Evolutionary conservation across 169 alveolate genomes (phyloP), one percentile per base, ranked within the genome.

Genomic region (Eimeria praecox): DNA sequence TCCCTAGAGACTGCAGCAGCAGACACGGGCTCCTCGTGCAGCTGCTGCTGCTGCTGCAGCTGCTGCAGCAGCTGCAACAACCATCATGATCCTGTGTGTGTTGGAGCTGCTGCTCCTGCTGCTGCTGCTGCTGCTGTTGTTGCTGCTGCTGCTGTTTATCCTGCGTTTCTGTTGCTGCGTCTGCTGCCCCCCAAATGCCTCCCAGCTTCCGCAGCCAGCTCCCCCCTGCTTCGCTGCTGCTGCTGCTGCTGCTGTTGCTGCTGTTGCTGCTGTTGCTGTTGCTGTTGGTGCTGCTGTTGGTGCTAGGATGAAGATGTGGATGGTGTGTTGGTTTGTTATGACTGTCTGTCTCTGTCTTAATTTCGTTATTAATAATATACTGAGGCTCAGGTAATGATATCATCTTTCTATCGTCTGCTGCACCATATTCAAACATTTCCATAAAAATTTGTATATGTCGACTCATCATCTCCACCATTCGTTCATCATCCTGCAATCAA

Each of bases 371-470:
- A 42, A 54, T 22, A 4, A 35, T 46, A 18, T 83, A 16, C 16
- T 54, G 16, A 5, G 46, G n/a, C 75, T 83, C 86, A 4, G 90
- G 95, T 2, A 90, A 54, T 1, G 62, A 27, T 4, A 90, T 90
- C 95, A 92, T 49, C 4, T 54, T 40, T 24, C 56, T 44, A 40
- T 92, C 95, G 1, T 73, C 95, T 3, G 90, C 92, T 3, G 95
- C 90, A 2, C 92, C 92, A 44, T 93, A 80, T 40, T 85, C 88
- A 78, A 93, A 93, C 77, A 52, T 78, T 16, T 93, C 96, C 96
- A 93, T 93, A 90, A 93, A 93, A 33, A 93, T 59, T n/a, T 54
- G 83, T 62, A 93, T 6, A 73, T 93, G 90, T 2, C 85, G 49
- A 88, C 87, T 38, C 96, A 93, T 16, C 93, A 93, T 44, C n/a